Base-by-base conservation (phyloP, 106 monocot genomes). In the Triglochin maritima region DNA sequence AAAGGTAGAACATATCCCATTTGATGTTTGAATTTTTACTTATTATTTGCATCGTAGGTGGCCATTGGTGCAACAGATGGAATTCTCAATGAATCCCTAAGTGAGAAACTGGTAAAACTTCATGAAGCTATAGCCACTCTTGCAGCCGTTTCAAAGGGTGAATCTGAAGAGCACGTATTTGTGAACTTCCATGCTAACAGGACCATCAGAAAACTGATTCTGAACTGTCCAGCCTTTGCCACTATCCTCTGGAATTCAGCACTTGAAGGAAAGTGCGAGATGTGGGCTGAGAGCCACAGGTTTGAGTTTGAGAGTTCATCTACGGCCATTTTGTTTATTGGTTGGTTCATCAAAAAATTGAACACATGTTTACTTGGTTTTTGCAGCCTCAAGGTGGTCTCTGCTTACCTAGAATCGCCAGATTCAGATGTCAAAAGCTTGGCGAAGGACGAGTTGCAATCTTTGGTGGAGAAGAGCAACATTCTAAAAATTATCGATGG, bases 261-360 rank as follows among this genome's bases (percentile, higher is more conserved):
- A 68, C 61, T 96, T 16, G 64, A 88, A 74, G 91, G 96, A 46
- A 91, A 76, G 70, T 78, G 79, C 48, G 77, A 88, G 17, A 65
- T 77, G 14, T 96, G 91, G 91, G 91, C 96, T 43, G 76, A 88
- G 53, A 90, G 91, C 8, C 96, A 86, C 88, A 88, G 96, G 91
- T 96, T 62, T 2, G 46, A 68, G 91, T 96, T 62, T 2, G 46
- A 68, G 14, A 44, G 49, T 17, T 9, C 8, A 13, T 4, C 7
- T 74, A 6, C 11, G 9, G 13, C 12, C n/a, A 47, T 50, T 45
- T 29, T 44, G 41, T 45, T 43, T 13, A 11, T 48, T 60, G 14
- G 45, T 3, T 13, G 9, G 46, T 72, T 72, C 46, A 9, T 64
- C 15, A 5, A 51, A 6, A 50, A 66, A 14, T 15, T 64, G 1